Base-by-base conservation (phyloP, 164 flowering plant species). In the Sextonia rubra region DNA sequence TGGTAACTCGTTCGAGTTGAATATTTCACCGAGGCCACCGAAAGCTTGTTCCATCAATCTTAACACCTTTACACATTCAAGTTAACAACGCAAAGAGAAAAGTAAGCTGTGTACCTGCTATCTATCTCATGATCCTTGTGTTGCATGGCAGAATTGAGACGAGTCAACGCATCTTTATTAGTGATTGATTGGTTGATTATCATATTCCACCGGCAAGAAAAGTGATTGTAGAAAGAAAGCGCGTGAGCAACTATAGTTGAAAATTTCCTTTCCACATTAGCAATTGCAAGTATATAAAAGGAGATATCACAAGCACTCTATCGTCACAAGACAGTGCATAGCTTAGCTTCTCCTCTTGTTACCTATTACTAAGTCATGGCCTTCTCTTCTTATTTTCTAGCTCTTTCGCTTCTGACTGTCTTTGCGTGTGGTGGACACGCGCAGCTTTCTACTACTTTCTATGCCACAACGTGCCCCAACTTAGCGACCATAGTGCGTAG, bases 361-460 rank as follows among this genome's bases (percentile, higher is more conserved):
- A 32, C 25, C 11, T 22, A 25, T 25, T 15, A 1, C 25, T 44
- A 3, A 68, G 49, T n/a, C 68, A 26, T 61, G 71, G 37, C 66
- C 25, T 49, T 7, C 64, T 47, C 18, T 20, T 12, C 37, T 22
- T 47, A 52, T 58, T 69, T 67, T 48, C 25, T 73, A 12, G 27
- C 55, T 27, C 17, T 81, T 30, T 70, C 70, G 9, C 27, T 79
- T 18, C 12, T 77, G 25, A 20, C 30, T 9, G 66, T 74, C 12
- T 48, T 79, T 22, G 75, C 66, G 12, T 72, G 52, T 17, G 22
- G 74, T 5, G 68, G 76, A 27, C 25, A 76, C 61, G 89, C 83
- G 1, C 91, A 87, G 75, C 89, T 85, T 18, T 77, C 87, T 0
- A 32, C 87, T 3, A 74, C n/a, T 70, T 83, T 83, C 74, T 87